Evolutionary conservation across 1,284 basidiomycete genomes (phyloP).

Genomic region (Bjerkandera adusta): DNA sequence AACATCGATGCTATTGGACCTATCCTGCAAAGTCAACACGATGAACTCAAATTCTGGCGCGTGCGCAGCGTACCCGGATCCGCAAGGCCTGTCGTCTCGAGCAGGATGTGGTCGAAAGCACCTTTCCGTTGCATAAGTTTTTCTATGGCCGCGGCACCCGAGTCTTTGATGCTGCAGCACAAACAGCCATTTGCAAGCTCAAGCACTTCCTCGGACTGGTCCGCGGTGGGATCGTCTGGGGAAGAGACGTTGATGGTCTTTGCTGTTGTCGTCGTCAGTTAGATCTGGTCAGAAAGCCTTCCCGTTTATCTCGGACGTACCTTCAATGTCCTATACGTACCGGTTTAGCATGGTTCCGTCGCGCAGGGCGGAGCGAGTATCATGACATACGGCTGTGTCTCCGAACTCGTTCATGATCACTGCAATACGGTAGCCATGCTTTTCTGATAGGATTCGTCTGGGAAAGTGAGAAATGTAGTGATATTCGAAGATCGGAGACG

Average conservation of each 20-base stretch:
- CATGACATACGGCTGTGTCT: conserved; percentile 68
- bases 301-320: conserved; percentile 14
- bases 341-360: neutral
- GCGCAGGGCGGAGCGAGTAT: no score
- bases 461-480: neutral
- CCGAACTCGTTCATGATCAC: conserved; percentile 98
- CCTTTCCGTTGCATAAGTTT: conserved; percentile 81
- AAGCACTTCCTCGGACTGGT: conserved; percentile 75
- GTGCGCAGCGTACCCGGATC: conserved; percentile 81
- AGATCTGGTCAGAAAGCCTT: no score
- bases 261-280: conserved; percentile 38
- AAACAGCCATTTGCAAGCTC: conserved; percentile 92
- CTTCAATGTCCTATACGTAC: conserved; percentile 29
- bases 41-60: neutral
- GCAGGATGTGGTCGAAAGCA: conserved; percentile 87
- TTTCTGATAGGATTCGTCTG: conserved; percentile 85
- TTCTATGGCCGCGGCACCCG: conserved; percentile 88
- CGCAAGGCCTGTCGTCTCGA: conserved; percentile 92
- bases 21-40: conserved; percentile 23
- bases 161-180: conserved; percentile 93
- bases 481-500: conserved; percentile 16
- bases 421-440: conserved; percentile 91
- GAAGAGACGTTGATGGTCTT: conserved; percentile 79
- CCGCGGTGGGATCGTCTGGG: conserved; percentile 55
- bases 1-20: conserved; percentile 86